Percentiles rank a stretch among this genome's conserved stretches.
Evolutionary conservation across 306 rosid genomes (phyloP).

Genomic region (Medicago arabica): DNA sequence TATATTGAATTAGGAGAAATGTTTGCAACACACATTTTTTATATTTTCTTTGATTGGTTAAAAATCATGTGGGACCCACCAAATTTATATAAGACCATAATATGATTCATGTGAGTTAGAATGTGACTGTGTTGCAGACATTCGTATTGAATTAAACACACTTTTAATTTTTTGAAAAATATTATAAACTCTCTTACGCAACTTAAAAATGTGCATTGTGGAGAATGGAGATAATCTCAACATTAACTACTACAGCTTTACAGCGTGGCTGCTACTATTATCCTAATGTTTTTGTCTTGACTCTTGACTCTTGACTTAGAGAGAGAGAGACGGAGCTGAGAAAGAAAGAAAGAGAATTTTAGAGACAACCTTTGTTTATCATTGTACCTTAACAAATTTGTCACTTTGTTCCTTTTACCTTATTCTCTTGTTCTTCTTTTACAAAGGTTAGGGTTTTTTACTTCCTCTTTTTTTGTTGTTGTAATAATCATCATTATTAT

Average conservation of each 20-base stretch:
- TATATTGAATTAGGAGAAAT: too few relatives aligned
- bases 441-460: constrained; percentile 57
- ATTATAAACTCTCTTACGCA: too few relatives aligned
- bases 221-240: too few relatives aligned
- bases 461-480: not conserved
- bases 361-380: constrained; percentile 38
- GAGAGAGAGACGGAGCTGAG: constrained; percentile 23
- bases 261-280: constrained; percentile 6
- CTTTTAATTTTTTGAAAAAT: too few relatives aligned
- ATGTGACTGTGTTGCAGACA: too few relatives aligned
- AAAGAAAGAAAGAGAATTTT: constrained; percentile 13
- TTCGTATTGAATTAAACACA: too few relatives aligned
- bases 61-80: too few relatives aligned
- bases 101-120: too few relatives aligned
- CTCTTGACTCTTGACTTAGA: constrained; percentile 36
- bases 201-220: too few relatives aligned
- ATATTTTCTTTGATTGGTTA: too few relatives aligned
- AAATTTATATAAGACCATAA: too few relatives aligned
- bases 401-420: constrained; percentile 23
- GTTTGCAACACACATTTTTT: too few relatives aligned
- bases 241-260: not conserved
- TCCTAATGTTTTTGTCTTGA: constrained; percentile 49
- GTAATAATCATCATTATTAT: not conserved
- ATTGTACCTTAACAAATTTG: constrained; percentile 44
- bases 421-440: constrained; percentile 42